Evolutionary conservation across 805 yeast genomes (phyloP).

Genomic region (Pichia gijzeniarum): DNA sequence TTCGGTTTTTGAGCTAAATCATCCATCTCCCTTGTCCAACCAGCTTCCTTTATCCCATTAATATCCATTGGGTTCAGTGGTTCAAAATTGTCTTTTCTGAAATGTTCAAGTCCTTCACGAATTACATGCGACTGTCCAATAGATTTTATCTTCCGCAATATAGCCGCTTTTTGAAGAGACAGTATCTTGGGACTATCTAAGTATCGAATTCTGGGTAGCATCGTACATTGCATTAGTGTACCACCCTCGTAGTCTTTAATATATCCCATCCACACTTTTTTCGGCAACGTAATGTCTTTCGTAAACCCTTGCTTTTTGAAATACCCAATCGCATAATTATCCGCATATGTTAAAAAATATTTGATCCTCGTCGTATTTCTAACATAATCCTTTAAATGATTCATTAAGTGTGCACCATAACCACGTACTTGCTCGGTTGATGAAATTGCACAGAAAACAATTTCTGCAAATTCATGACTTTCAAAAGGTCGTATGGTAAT

Average conservation of each 20-base stretch:
- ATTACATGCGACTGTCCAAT: conserved; percentile 75
- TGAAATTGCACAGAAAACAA: conserved; percentile 96
- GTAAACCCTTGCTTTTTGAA: conserved; percentile 98
- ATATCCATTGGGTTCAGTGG: conserved; percentile 74
- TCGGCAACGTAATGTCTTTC: conserved; percentile 83
- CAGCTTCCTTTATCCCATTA: conserved; percentile 89
- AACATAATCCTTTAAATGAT: conserved; percentile 93
- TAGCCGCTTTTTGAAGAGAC: conserved; percentile 85
- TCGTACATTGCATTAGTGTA: conserved; percentile 93
- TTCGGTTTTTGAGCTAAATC: conserved; percentile 92
- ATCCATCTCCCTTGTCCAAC: conserved; percentile 99
- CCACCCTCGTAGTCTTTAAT: conserved; percentile 99
- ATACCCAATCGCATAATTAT: conserved; percentile 97
- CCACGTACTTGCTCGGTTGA: conserved; percentile 98
- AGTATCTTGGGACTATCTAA: conserved; percentile 83
- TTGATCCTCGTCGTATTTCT: conserved; percentile 78
- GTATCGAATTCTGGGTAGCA: conserved; percentile 85
- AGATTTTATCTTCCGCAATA: conserved; percentile 73
- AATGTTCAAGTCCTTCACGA: conserved; percentile 72
- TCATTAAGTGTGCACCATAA: conserved; percentile 98
- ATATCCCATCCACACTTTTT: conserved; percentile 93
- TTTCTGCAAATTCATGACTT: conserved; percentile 88
- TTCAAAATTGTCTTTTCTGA: conserved; percentile 42
- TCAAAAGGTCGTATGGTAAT: conserved; percentile 94
- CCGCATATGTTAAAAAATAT: conserved; percentile 92